phyloP scores from a whole-genome alignment of 1,284 basidiomycete genomes.

The Fistulina hepatica region DNA sequence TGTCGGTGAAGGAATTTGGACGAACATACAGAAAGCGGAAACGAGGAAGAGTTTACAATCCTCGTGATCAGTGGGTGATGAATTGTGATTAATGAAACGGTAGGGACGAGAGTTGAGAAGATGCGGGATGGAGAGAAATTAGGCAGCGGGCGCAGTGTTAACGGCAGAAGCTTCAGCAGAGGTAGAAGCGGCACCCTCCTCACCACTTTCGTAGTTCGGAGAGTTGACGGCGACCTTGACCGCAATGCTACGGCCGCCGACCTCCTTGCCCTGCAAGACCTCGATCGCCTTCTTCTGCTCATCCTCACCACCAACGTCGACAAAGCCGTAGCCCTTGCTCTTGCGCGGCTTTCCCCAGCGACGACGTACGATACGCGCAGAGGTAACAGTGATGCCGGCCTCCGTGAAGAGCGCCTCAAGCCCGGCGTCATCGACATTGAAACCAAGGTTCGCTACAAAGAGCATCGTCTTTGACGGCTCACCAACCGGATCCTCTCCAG shows the following conservation, averaged over 20 bases:
- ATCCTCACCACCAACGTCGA: constrained; percentile 76
- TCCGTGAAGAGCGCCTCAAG: constrained; percentile 74
- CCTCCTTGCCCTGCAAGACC: constrained; percentile 71
- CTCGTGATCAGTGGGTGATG: no score
- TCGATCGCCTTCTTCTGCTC: constrained; percentile 81
- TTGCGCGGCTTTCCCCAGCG: constrained; percentile 71
- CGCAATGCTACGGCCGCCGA: constrained; percentile 70
- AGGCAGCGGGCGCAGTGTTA: not conserved
- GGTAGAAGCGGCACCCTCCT: constrained; percentile 21
- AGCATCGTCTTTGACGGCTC: constrained; percentile 78
- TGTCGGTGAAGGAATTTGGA: no score
- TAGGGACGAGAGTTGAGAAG: constrained; percentile 22
- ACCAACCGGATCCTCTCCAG: constrained; percentile 67
- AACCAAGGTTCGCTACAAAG: constrained; percentile 93
- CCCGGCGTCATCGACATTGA: constrained; percentile 75
- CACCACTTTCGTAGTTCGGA: constrained; percentile 34
- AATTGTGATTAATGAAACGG: constrained; percentile 26
- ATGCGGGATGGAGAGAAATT: constrained; percentile 12
- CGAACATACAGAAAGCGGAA: no score
- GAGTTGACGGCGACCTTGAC: constrained; percentile 83
- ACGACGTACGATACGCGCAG: constrained; percentile 78
- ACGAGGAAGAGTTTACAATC: no score
- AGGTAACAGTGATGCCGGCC: constrained; percentile 66
- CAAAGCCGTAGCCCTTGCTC: constrained; percentile 92
- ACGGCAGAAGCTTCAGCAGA: constrained; percentile 19